Evolutionary conservation across 352 stramenopile genomes (phyloP).

Genomic region (Phytophthora fragariae): DNA sequence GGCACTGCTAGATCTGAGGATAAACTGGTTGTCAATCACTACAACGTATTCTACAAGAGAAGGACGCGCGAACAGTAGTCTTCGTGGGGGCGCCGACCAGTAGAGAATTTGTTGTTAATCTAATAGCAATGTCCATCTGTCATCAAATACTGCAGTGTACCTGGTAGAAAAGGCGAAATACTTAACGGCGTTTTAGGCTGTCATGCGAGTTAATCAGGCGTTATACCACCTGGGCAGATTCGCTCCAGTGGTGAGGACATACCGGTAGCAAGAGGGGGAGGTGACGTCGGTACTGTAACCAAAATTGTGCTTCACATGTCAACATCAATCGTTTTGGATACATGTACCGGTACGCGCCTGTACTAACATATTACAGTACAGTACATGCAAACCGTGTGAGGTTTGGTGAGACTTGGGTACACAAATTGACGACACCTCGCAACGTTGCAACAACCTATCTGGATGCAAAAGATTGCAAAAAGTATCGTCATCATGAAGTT

Average conservation of each 20-base stretch:
- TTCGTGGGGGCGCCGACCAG: background rate
- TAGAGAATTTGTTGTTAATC: background rate
- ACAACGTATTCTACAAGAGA: background rate
- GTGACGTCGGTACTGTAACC: too few species aligned
- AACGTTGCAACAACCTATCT: background rate
- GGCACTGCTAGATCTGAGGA: background rate
- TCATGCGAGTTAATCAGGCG: too few species aligned
- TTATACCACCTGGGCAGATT: too few species aligned
- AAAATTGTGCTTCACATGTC: too few species aligned
- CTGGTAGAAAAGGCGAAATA: too few species aligned
- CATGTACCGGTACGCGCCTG: too few species aligned
- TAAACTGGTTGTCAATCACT: background rate
- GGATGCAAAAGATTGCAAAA: background rate
- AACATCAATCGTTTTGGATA: too few species aligned
- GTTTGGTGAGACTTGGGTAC: constrained; percentile 32
- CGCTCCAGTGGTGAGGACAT: too few species aligned
- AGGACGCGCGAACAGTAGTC: background rate
- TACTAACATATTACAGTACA: too few species aligned
- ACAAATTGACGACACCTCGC: constrained; percentile 32
- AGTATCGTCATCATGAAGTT: background rate
- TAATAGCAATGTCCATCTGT: background rate
- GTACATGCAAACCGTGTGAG: too few species aligned
- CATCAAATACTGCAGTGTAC: background rate
- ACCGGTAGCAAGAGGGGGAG: too few species aligned
- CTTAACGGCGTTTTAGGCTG: too few species aligned